Percentiles rank a stretch among this genome's conserved stretches.
These are phyloP conservation scores for Chaetoceros tenuissimus DNA, from an alignment of 108 stramenopile species.

Conservation along the genomic window DNA sequence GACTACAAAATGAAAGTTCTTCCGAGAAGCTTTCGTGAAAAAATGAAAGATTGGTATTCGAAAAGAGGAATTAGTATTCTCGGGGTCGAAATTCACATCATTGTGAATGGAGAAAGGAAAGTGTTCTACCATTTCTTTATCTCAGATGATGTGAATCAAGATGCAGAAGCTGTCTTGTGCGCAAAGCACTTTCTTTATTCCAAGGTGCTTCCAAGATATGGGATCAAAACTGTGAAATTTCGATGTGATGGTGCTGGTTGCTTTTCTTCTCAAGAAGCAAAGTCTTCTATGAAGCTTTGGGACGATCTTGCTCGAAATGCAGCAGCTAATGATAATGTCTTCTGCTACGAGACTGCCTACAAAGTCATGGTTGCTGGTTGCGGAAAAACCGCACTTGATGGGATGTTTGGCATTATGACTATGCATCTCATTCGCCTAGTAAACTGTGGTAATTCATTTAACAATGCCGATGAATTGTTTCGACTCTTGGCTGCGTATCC, in stretches of 20 bases:
- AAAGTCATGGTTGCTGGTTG: background rate
- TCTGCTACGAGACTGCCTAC: too few relatives aligned
- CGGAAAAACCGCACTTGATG: background rate
- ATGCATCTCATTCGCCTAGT: background rate
- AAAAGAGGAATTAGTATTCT: background rate
- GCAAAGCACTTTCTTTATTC: background rate
- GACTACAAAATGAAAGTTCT: background rate
- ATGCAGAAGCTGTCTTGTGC: background rate
- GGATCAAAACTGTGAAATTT: background rate
- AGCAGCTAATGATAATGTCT: background rate
- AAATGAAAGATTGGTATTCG: background rate
- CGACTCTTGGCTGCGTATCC: background rate
- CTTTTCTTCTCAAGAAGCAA: background rate
- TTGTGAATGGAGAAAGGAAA: background rate
- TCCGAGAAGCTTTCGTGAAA: background rate
- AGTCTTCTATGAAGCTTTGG: background rate
- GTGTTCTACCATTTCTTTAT: background rate
- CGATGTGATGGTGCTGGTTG: background rate
- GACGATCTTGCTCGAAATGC: background rate
- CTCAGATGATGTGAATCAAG: background rate
- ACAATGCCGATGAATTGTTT: background rate
- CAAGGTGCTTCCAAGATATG: background rate
- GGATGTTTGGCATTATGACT: background rate
- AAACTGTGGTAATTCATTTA: background rate
- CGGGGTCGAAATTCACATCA: background rate